Conservation (phyloP, 1,139 yeast genomes). For the Taphrina pruni region DNA sequence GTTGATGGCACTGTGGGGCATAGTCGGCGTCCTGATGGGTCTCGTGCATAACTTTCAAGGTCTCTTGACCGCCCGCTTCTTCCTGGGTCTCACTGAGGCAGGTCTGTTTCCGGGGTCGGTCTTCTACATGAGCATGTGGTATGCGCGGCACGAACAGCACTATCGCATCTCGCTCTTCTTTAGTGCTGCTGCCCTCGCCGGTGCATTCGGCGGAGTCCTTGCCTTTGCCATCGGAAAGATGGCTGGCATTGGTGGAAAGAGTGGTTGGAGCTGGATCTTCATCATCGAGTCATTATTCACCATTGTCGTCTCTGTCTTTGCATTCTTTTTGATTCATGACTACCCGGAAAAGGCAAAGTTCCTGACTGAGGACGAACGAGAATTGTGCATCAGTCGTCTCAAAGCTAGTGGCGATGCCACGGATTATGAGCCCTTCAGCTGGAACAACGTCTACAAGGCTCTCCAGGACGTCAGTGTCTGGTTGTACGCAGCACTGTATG, state of each 20-base stretch:
- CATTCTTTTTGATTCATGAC: constrained; percentile 78
- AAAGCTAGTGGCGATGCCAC: constrained; percentile 28
- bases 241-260: constrained; percentile 70
- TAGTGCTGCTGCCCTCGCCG: constrained; percentile 88
- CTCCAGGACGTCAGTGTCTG: constrained; percentile 34
- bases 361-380: constrained; percentile 21
- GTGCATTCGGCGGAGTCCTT: constrained; percentile 90
- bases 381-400: constrained; percentile 16
- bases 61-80: constrained; percentile 67
- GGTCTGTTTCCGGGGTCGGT: constrained; percentile 96
- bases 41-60: constrained; percentile 65
- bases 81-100: constrained; percentile 82
- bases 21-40: constrained; percentile 56
- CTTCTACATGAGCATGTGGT: constrained; percentile 82
- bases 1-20: constrained; percentile 49
- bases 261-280: constrained; percentile 91
- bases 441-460: constrained; percentile 35
- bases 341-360: constrained; percentile 36
- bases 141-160: constrained; percentile 78
- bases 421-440: constrained; percentile 23
- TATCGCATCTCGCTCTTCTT: constrained; percentile 85
- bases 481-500: constrained; percentile 19
- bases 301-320: constrained; percentile 58
- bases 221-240: constrained; percentile 86
- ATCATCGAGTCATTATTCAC: constrained; percentile 77